phyloP scores from a whole-genome alignment of 2,329 filamentous ascomycete genomes.

The Sarocladiaceae sp. region DNA sequence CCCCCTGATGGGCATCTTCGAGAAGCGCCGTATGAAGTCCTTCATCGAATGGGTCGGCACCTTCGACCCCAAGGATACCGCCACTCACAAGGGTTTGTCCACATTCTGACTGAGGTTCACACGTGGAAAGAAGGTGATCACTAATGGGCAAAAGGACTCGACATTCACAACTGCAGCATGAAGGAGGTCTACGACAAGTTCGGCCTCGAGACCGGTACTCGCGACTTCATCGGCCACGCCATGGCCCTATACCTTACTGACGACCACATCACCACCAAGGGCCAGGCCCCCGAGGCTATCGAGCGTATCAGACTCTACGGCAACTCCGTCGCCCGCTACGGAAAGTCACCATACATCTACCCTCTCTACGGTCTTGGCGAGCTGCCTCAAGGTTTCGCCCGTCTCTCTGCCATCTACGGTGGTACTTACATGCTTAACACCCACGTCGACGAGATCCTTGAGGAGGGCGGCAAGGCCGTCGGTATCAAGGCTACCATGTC shows the following conservation, averaged over 20 bases:
- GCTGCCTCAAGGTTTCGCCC: slow-evolving; percentile 94
- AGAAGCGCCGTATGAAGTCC: slow-evolving; percentile 94
- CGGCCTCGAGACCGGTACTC: slow-evolving; percentile 78
- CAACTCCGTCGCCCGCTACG: slow-evolving; percentile 94
- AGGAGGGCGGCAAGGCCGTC: slow-evolving; percentile 77
- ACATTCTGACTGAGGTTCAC: not conserved
- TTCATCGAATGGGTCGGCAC: slow-evolving; percentile 94
- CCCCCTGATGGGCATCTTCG: slow-evolving; percentile 92
- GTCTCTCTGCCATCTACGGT: slow-evolving; percentile 95
- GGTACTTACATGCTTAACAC: slow-evolving; percentile 99
- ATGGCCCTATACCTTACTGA: slow-evolving; percentile 96
- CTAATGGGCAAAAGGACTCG: slow-evolving; percentile 75
- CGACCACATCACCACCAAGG: slow-evolving; percentile 70
- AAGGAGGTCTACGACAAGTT: slow-evolving; percentile 99
- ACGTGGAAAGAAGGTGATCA: not conserved
- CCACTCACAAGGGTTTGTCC: slow-evolving; percentile 77
- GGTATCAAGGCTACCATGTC: slow-evolving; percentile 98
- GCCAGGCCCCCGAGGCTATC: slow-evolving; percentile 75
- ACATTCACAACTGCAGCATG: slow-evolving; percentile 77
- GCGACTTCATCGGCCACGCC: slow-evolving; percentile 95
- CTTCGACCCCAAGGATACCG: slow-evolving; percentile 74
- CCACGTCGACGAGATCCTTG: slow-evolving; percentile 80
- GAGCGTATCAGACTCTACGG: slow-evolving; percentile 93
- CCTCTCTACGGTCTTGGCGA: slow-evolving; percentile 95
- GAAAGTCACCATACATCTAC: slow-evolving; percentile 99